A percentile compares a stretch with the other conserved stretches of the same genome.
phyloP scores from a whole-genome alignment of 352 stramenopile genomes.

The Pythium vanterpoolii region DNA sequence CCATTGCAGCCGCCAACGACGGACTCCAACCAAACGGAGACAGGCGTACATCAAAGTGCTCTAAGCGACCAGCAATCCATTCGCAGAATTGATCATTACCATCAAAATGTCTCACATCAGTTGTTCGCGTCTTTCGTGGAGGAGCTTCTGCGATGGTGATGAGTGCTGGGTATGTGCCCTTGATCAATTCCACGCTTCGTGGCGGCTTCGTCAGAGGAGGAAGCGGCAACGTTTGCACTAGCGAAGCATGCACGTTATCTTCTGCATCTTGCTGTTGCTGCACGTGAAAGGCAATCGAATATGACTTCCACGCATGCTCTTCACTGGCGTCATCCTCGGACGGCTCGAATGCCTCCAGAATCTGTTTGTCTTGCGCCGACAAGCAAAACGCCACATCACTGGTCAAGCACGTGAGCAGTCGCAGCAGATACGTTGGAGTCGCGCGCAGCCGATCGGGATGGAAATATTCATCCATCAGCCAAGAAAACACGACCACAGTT shows the following conservation, averaged over 20 bases:
- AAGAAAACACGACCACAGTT: constrained; percentile 57
- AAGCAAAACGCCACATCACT: constrained; percentile 45
- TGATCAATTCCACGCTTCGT: neutral
- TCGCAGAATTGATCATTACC: neutral
- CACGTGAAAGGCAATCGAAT: constrained; percentile 29
- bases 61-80: neutral
- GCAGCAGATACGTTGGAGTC: constrained; percentile 58
- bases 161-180: neutral
- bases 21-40: neutral
- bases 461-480: constrained; percentile 50
- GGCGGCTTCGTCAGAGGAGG: neutral
- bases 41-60: neutral
- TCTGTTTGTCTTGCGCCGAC: constrained; percentile 25
- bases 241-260: neutral
- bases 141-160: neutral
- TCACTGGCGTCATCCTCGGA: constrained; percentile 11
- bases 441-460: constrained; percentile 13
- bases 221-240: neutral
- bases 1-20: neutral
- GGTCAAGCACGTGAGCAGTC: constrained; percentile 56
- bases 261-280: constrained; percentile 16
- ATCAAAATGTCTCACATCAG: neutral
- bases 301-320: constrained; percentile 27
- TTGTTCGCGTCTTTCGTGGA: neutral
- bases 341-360: constrained; percentile 26